phyloP scores from a whole-genome alignment of 176 grass and related monocot species.

The Oryza punctata region DNA sequence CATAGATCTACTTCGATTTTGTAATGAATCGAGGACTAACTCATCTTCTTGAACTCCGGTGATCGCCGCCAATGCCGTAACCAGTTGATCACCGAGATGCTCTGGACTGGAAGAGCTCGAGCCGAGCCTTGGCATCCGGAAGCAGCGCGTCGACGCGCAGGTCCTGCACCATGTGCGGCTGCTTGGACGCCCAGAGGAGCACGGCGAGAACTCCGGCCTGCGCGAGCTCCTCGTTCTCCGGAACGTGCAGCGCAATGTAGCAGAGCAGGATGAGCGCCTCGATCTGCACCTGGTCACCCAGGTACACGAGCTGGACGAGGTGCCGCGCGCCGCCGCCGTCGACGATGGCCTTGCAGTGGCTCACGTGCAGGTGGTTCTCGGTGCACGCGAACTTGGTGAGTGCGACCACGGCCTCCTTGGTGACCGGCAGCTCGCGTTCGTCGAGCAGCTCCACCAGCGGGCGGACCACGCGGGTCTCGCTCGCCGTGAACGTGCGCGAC shows the following conservation, averaged over 20 bases:
- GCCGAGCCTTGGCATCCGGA: conserved; percentile 51
- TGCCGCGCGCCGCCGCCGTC: conserved; percentile 66
- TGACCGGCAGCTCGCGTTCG: conserved; percentile 57
- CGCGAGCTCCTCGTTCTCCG: conserved; percentile 80
- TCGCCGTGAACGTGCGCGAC: conserved; percentile 45
- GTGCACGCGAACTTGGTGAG: conserved; percentile 82
- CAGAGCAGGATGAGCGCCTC: conserved; percentile 83
- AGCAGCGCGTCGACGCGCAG: conserved; percentile 58
- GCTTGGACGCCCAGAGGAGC: conserved; percentile 88
- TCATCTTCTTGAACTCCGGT: conserved; percentile 1
- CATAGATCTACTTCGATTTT: conserved; percentile 28
- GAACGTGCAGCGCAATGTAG: conserved; percentile 69
- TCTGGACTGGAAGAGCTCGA: conserved; percentile 81
- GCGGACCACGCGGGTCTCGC: conserved; percentile 62
- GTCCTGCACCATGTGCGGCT: conserved; percentile 75
- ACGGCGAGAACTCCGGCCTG: conserved; percentile 77
- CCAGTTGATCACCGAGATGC: conserved; percentile 31
- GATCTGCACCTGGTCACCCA: conserved; percentile 75
- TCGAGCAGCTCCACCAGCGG: conserved; percentile 85
- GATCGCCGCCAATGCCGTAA: not conserved
- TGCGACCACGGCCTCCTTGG: conserved; percentile 71
- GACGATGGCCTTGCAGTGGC: conserved; percentile 55
- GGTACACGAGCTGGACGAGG: conserved; percentile 86
- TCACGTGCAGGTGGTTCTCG: not conserved
- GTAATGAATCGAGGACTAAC: not conserved